These are phyloP conservation scores for Leonotis leonurus DNA, from an alignment of 257 asterid species.

Conservation along the genomic window DNA sequence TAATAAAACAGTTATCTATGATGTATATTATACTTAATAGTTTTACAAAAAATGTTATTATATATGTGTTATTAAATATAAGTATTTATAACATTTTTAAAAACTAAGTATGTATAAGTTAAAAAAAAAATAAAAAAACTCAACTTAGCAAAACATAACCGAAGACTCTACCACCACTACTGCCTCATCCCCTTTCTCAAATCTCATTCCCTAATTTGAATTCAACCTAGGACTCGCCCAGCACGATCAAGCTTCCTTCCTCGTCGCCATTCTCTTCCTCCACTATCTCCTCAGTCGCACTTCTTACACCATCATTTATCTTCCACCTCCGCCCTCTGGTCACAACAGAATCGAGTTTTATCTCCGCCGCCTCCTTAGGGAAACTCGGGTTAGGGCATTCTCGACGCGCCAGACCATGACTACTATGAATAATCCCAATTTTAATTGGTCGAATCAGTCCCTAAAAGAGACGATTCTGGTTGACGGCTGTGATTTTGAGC, in stretches of 20 bases:
- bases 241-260: conserved; percentile 32
- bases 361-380: conserved; percentile 29
- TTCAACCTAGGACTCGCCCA: too few species aligned
- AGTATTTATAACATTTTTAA: too few species aligned
- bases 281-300: conserved; percentile 28
- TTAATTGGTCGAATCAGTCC: conserved; percentile 90
- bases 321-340: conserved; percentile 60
- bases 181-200: too few species aligned
- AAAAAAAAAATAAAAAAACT: too few species aligned
- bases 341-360: conserved; percentile 28
- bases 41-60: too few species aligned
- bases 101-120: too few species aligned
- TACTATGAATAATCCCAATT: conserved; percentile 74
- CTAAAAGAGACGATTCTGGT: conserved; percentile 92
- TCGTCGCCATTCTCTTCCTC: conserved; percentile 16
- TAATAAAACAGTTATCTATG: too few species aligned
- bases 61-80: too few species aligned
- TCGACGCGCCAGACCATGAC: conserved; percentile 60
- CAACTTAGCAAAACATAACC: too few species aligned
- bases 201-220: too few species aligned
- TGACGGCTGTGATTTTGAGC: conserved; percentile 97
- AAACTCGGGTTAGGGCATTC: conserved; percentile 38
- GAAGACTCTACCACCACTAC: too few species aligned
- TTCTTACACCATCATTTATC: conserved; percentile 27
- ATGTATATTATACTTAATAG: too few species aligned